A percentile compares a stretch with the other conserved stretches of the same genome.
These are phyloP conservation scores for Aureobasidium sp. DNA, from an alignment of 2,329 filamentous ascomycete species.

Conservation along the genomic window DNA sequence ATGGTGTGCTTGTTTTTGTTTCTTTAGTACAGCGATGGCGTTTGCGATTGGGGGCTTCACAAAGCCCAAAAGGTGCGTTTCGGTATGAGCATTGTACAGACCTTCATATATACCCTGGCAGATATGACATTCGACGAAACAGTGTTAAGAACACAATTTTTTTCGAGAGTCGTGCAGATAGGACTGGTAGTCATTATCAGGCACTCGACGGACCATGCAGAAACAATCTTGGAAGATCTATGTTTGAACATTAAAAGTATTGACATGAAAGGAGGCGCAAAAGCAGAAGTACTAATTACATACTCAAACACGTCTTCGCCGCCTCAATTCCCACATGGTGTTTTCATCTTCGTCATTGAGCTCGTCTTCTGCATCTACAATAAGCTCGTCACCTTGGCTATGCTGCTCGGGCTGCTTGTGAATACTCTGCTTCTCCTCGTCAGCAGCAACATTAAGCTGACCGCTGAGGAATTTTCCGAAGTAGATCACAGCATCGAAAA, in stretches of 20 bases:
- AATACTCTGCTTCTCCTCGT: conserved; percentile 1
- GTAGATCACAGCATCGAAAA: conserved; percentile 74
- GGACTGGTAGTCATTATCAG: background rate
- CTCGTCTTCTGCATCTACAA: background rate
- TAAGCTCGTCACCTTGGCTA: background rate
- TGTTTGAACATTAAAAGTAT: background rate
- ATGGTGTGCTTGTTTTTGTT: background rate
- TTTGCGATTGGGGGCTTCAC: background rate
- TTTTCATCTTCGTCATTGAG: background rate
- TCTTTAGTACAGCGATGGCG: background rate
- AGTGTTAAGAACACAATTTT: background rate
- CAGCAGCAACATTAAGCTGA: conserved; percentile 27
- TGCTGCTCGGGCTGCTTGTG: background rate
- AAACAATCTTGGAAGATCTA: background rate
- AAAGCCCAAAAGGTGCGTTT: background rate
- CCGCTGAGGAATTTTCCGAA: conserved; percentile 71
- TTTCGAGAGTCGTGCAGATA: background rate
- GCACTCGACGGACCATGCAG: no score
- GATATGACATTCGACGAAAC: background rate
- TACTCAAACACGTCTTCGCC: background rate
- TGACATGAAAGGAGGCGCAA: background rate
- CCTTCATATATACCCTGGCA: background rate
- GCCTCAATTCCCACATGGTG: conserved; percentile 4
- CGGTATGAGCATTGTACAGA: background rate
- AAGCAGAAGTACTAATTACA: background rate